Evolutionary conservation across 2,329 filamentous ascomycete genomes (phyloP).

Genomic region (Ampelomyces quisqualis): DNA sequence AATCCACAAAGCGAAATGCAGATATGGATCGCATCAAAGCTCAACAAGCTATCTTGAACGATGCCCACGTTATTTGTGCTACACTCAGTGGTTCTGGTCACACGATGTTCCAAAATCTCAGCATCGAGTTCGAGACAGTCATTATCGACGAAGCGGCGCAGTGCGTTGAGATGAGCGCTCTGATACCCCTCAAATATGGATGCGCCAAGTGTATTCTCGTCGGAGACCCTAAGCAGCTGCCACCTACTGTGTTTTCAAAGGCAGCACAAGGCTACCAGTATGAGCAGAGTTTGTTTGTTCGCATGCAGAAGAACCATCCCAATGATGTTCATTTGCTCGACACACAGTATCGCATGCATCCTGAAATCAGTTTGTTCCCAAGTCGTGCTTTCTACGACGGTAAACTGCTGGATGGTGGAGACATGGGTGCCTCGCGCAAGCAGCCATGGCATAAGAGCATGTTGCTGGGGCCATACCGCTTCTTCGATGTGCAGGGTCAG

Average conservation of each 20-base stretch:
- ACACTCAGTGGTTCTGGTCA: constrained; percentile 95
- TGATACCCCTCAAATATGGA: constrained; percentile 96
- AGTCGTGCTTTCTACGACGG: constrained; percentile 91
- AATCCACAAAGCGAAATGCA: constrained; percentile 75
- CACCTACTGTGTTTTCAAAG: constrained; percentile 92
- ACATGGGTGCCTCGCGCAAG: constrained; percentile 74
- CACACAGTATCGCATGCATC: constrained; percentile 98
- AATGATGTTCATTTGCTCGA: constrained; percentile 91
- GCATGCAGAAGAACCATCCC: constrained; percentile 93
- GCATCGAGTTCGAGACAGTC: constrained; percentile 96
- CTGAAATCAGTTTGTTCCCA: constrained; percentile 89
- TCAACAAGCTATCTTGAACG: constrained; percentile 88
- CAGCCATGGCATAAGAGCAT: constrained; percentile 83
- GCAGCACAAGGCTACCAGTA: constrained; percentile 91
- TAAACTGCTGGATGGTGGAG: constrained; percentile 76
- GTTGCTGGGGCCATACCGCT: constrained; percentile 87
- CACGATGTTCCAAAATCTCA: constrained; percentile 92
- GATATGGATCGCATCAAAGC: constrained; percentile 81
- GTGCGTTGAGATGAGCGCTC: constrained; percentile 92
- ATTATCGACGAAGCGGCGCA: constrained; percentile 98
- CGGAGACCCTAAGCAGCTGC: constrained; percentile 95
- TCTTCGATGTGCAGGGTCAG: constrained; percentile 92
- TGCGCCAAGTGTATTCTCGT: constrained; percentile 96
- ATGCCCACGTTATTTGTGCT: constrained; percentile 88
- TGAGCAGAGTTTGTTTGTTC: constrained; percentile 96